Conservation (phyloP, 352 stramenopile species). For the Pythium biforme region DNA sequence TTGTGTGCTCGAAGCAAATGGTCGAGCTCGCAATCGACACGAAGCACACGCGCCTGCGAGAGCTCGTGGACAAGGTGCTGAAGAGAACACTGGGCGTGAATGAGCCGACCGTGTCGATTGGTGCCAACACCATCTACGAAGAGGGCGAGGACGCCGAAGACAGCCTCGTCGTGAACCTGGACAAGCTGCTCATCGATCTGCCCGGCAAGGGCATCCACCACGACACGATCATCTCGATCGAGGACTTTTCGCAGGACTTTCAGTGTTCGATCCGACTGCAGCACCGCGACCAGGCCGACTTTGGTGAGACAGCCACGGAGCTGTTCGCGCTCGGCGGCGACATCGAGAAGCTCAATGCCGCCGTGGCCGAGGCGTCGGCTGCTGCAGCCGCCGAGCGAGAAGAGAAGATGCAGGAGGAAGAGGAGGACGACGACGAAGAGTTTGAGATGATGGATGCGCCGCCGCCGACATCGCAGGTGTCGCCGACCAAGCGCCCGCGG, state of each 20-base stretch:
- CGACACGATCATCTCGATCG: conserved; percentile 90
- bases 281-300: conserved; percentile 58
- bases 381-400: conserved; percentile 25
- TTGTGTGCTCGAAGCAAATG: conserved; percentile 94
- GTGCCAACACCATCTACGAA: conserved; percentile 91
- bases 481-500: conserved; percentile 12
- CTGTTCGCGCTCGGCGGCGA: conserved; percentile 78
- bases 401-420: conserved; percentile 34
- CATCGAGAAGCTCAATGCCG: conserved; percentile 50
- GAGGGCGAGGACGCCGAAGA: conserved; percentile 92
- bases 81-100: conserved; percentile 91
- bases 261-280: conserved; percentile 80
- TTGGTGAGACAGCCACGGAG: conserved; percentile 68
- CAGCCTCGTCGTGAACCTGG: conserved; percentile 81
- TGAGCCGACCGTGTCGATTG: conserved; percentile 86
- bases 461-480: background rate
- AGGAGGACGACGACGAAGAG: conserved; percentile 39
- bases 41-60: conserved; percentile 71
- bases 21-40: conserved; percentile 91
- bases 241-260: conserved; percentile 96
- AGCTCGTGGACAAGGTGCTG: conserved; percentile 79
- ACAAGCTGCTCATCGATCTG: conserved; percentile 86
- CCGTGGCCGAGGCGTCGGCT: conserved; percentile 7
- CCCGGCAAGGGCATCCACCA: conserved; percentile 92
- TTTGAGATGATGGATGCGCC: conserved; percentile 34